A percentile compares a stretch with the other conserved stretches of the same genome.
These are phyloP conservation scores for Hypholoma fasciculare DNA, from an alignment of 768 basidiomycete genomes.

Conservation along the genomic window DNA sequence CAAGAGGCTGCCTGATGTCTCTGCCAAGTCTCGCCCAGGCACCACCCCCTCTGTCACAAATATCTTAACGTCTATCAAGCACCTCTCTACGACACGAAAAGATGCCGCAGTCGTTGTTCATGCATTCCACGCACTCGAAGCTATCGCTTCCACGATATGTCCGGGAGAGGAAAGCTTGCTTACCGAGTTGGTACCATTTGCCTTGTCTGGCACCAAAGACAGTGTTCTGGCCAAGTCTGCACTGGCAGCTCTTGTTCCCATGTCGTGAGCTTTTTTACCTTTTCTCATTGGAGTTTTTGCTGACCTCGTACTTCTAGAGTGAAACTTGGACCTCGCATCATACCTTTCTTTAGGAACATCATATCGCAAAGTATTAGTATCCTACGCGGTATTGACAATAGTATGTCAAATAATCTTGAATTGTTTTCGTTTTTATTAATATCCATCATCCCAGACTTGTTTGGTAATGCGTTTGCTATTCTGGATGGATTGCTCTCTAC, in stretches of 20 bases:
- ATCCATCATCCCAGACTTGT: conserved; percentile 23
- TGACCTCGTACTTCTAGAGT: conserved; percentile 39
- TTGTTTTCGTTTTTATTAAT: not conserved
- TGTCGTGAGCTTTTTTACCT: conserved; percentile 51
- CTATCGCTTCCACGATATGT: conserved; percentile 57
- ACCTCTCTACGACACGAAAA: conserved; percentile 42
- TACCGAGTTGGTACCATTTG: conserved; percentile 54
- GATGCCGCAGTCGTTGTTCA: conserved; percentile 40
- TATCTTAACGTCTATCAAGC: conserved; percentile 52
- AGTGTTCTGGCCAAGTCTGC: conserved; percentile 39
- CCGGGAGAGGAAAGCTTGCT: conserved; percentile 69
- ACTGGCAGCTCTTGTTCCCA: conserved; percentile 53
- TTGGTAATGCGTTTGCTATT: conserved; percentile 40
- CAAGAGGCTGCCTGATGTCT: conserved; percentile 63
- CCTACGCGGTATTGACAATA: conserved; percentile 40
- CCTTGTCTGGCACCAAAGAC: conserved; percentile 51
- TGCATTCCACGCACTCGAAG: conserved; percentile 60
- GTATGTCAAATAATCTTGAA: conserved; percentile 23
- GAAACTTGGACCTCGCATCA: conserved; percentile 83
- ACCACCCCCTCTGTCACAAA: conserved; percentile 49
- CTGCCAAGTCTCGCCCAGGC: conserved; percentile 52
- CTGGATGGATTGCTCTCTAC: conserved; percentile 70
- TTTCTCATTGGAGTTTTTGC: not conserved
- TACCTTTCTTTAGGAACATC: conserved; percentile 80
- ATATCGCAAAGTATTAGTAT: conserved; percentile 55